Conservation (phyloP, 2,329 filamentous ascomycete species). For the Apiospora arundinis region DNA sequence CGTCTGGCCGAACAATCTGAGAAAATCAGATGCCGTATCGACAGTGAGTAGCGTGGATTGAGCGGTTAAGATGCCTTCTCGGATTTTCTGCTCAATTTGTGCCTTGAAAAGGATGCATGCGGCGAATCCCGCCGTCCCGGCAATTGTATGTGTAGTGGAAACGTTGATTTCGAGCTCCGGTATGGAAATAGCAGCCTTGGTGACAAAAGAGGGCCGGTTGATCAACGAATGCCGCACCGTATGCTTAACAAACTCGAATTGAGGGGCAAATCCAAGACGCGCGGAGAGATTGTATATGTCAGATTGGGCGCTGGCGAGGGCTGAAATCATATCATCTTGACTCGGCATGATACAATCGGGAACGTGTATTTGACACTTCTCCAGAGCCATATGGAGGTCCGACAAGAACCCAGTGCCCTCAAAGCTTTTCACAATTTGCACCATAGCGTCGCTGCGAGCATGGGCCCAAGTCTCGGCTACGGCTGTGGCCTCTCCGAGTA, state of each 20-base stretch:
- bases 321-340: background rate
- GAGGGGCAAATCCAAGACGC: background rate
- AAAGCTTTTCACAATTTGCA: too few species aligned
- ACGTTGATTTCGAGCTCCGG: slow-evolving; percentile 1
- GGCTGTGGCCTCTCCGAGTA: background rate
- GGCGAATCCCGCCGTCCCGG: background rate
- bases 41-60: background rate
- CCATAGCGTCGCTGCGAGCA: too few species aligned
- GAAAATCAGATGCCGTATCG: background rate
- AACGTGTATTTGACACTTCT: background rate
- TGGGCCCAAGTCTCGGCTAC: too few species aligned
- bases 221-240: background rate
- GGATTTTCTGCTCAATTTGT: background rate
- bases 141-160: background rate
- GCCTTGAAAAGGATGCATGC: background rate
- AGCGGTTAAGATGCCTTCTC: background rate
- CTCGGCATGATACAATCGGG: background rate
- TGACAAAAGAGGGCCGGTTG: too few species aligned
- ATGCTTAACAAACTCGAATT: background rate
- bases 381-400: background rate
- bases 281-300: slow-evolving; percentile 16
- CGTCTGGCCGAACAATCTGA: background rate
- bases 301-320: background rate
- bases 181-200: background rate
- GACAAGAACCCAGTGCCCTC: background rate